phyloP scores from a whole-genome alignment of 73 alveolate genomes.

The Breviolum minutum region DNA sequence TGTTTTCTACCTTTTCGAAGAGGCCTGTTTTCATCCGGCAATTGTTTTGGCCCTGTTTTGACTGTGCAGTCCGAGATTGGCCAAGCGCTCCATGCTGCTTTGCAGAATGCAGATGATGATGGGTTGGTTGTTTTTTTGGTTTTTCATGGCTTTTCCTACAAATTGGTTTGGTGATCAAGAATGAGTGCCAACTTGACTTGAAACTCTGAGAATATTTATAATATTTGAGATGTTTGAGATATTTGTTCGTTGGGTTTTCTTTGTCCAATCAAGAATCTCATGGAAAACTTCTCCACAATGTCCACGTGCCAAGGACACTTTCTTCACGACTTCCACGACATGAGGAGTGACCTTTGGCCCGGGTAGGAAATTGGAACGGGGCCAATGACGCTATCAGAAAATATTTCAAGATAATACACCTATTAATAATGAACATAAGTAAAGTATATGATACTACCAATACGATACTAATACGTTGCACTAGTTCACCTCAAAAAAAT shows the following conservation, averaged over 20 bases:
- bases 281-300: too few relatives aligned
- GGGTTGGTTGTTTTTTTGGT: too few relatives aligned
- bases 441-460: neutral
- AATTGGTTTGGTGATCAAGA: too few relatives aligned
- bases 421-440: neutral
- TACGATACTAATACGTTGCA: neutral
- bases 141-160: too few relatives aligned
- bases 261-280: too few relatives aligned
- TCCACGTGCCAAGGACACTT: neutral
- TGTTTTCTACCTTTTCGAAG: neutral
- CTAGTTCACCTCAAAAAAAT: neutral
- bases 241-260: too few relatives aligned
- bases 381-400: too few relatives aligned
- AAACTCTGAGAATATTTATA: too few relatives aligned
- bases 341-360: neutral
- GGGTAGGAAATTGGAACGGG: neutral
- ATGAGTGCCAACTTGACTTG: too few relatives aligned
- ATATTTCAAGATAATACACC: neutral
- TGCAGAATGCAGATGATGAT: neutral
- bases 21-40: neutral
- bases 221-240: too few relatives aligned
- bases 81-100: neutral
- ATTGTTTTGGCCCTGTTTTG: neutral
- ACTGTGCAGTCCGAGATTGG: neutral
- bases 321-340: neutral